Evolutionary conservation across 805 yeast genomes (phyloP), one percentile per base, ranked within the genome.

Genomic region (Starmerella stellata): DNA sequence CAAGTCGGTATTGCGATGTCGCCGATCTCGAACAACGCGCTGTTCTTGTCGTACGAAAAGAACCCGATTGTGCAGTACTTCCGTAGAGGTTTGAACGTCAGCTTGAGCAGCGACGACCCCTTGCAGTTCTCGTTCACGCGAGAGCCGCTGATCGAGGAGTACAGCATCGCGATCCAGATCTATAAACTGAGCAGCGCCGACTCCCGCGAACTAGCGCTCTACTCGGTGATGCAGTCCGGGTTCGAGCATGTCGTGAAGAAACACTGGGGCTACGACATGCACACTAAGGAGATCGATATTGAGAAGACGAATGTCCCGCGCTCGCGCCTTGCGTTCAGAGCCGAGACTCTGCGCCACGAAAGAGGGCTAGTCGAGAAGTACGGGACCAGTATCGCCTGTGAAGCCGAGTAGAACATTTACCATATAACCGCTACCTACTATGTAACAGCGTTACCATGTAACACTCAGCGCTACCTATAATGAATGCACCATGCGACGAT

Each of bases 1-100:
- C 98, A 92, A 61, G 74, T 92, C 51, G 95, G 95, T 27, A 70
- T 90, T 55, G 99, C 99, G 15, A 87, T 90, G 98, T 85, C 96
- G 2, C 99, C 99, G 34, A 63, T 90, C 49, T 82, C 95, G 4
- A 90, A 92, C 62, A 90, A 90, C 58, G 99, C 99, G 0, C 66
- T 90, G 52, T 90, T 90, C 56, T 66, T 90, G 59, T 81, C 94
- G 1, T 92, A 90, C 55, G 98, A 90, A 55, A 92, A 92, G 63
- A 90, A 90, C 57, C 99, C 99, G 25, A 83, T 92, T 67, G 77
- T 78, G 45, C 66, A 71, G 46, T 90, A 82, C 57, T 92, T 87
- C 68, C 78, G 77, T 53, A 74, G 90, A 54, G 99, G 99, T 2
- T 64, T 90, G 56, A 87, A 87, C 52, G 95, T 90, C 30, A 82